A percentile compares a stretch with the other conserved stretches of the same genome.
Conservation (phyloP, 1,139 yeast genomes). For the Zygosaccharomyces sapae region DNA sequence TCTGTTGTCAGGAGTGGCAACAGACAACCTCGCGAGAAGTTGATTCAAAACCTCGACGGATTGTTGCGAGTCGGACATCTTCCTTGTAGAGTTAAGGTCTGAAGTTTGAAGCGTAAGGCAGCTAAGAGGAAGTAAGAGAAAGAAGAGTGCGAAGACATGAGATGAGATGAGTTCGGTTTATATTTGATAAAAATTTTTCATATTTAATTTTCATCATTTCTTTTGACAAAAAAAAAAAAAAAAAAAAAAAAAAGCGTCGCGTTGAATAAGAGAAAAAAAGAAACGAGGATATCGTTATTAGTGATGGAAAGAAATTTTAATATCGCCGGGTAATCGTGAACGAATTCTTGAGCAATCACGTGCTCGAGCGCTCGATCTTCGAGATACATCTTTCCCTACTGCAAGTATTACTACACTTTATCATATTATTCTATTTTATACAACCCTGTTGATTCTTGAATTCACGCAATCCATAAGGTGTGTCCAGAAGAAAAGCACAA, state of each 20-base stretch:
- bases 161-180: slow-evolving; percentile 14
- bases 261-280: slow-evolving; percentile 1
- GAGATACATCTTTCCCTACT: no score
- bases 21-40: slow-evolving; percentile 86
- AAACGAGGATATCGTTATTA: slow-evolving; percentile 1
- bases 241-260: background rate
- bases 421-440: background rate
- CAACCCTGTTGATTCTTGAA: slow-evolving; percentile 2
- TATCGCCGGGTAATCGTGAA: no score
- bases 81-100: slow-evolving; percentile 14
- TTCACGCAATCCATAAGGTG: background rate
- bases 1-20: slow-evolving; percentile 80
- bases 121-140: slow-evolving; percentile 1
- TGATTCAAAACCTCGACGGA: slow-evolving; percentile 77
- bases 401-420: background rate
- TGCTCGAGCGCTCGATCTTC: no score
- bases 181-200: slow-evolving; percentile 10
- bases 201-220: slow-evolving; percentile 7
- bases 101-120: slow-evolving; percentile 6
- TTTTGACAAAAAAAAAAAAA: background rate
- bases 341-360: no score
- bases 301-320: background rate
- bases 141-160: slow-evolving; percentile 2
- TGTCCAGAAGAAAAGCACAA: background rate
- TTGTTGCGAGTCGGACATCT: slow-evolving; percentile 45